Base-by-base conservation (phyloP, 257 asterid species). In the Cynanchum wilfordii region DNA sequence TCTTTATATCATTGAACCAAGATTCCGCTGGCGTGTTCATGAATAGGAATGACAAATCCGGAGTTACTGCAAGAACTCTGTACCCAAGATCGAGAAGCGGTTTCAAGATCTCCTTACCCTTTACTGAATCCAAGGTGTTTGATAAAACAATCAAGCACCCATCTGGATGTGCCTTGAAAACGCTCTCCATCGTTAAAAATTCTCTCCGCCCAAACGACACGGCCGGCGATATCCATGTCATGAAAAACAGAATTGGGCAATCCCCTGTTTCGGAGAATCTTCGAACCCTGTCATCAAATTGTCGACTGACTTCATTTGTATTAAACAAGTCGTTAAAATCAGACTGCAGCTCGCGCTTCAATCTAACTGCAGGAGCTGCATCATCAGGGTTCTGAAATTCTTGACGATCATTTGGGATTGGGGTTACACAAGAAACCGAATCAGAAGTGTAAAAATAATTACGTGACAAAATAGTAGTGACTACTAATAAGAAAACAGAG, bases 81-180 rank as follows among this genome's bases (percentile, higher is more conserved):
- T 79, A 86, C 2, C 97, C 93, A 10, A 63, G 76, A 47, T 58
- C 68, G 22, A 73, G 62, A 79, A 89, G 66, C n/a, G 96, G 88
- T 16, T 73, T 71, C 47, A 88, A 50, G 20, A 83, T 72, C 70
- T 36, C 15, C 19, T 9, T 12, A 0, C 96, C 96, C 50, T 47
- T 16, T 3, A 7, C 57, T 0, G 96, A 85, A 77, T 89, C 97
- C 90, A 92, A 27, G 11, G 85, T 58, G 16, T 24, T 71, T 0
- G 97, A 89, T 64, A 92, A 56, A 10, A 92, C 87, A 15, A 87
- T 76, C 79, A 89, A 67, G 66, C 96, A 89, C 0, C 79, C 78
- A 10, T 7, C 30, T 15, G 90, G 90, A 36, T 92, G 86, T 19
- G 88, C 77, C 6, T 81, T 78, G 76, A 89, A 87, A 30, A 92